Evolutionary conservation across 192 early-diverging fungal species (phyloP).

Genomic region (Entomortierella beljakovae): DNA sequence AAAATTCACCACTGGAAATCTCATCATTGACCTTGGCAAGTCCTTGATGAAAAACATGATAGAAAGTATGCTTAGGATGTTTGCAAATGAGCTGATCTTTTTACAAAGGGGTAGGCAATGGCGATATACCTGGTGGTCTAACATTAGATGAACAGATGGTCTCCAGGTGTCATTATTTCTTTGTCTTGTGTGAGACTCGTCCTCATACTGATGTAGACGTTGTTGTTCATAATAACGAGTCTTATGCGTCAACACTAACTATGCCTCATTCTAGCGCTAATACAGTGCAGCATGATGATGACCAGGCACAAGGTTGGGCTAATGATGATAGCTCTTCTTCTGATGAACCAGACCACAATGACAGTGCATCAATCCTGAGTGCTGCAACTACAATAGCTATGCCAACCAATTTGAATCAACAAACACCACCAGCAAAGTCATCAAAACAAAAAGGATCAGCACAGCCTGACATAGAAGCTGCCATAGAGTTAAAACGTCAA

Average conservation of each 20-base stretch:
- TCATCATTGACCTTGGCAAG: too few relatives aligned
- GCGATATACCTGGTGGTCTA: constrained; percentile 1
- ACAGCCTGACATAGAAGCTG: background rate
- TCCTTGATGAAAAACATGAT: too few relatives aligned
- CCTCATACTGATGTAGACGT: background rate
- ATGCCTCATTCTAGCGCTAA: background rate
- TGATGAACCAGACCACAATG: background rate
- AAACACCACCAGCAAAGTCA: background rate
- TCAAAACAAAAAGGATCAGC: background rate
- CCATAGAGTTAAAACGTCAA: background rate
- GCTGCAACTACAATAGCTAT: background rate
- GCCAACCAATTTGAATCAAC: background rate
- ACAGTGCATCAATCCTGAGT: background rate
- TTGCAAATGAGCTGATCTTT: too few relatives aligned
- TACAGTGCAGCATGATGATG: background rate
- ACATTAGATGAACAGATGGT: background rate
- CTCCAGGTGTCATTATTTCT: background rate
- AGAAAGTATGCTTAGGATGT: too few relatives aligned
- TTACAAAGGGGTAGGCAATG: too few relatives aligned
- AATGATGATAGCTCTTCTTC: background rate
- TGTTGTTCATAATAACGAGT: background rate
- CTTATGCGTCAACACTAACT: background rate
- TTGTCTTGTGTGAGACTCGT: background rate
- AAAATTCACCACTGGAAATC: too few relatives aligned
- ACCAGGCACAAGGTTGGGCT: background rate